Evolutionary conservation across 805 yeast genomes (phyloP).

Genomic region (Peterozyma toletana): DNA sequence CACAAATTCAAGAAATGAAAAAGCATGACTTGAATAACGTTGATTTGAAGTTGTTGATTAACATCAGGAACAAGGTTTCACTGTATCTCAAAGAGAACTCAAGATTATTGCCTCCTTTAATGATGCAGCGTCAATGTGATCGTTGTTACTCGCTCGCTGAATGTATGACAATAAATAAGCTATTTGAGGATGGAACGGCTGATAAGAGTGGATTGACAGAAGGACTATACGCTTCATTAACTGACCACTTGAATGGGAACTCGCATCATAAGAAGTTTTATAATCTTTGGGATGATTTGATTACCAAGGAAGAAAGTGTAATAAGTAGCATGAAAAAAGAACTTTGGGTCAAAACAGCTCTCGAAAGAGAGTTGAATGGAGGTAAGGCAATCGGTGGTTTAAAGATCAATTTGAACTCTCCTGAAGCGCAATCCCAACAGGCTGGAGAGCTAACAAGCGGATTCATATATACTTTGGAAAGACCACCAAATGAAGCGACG

Average conservation of each 20-base stretch:
- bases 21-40: conserved; percentile 43
- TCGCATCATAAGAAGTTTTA: conserved; percentile 46
- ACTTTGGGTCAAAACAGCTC: conserved; percentile 57
- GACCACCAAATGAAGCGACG: conserved; percentile 16
- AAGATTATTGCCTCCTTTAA: conserved; percentile 45
- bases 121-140: conserved; percentile 49
- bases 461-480: conserved; percentile 42
- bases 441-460: conserved; percentile 11
- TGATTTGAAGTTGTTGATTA: conserved; percentile 63
- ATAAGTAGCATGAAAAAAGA: conserved; percentile 46
- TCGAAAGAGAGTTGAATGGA: conserved; percentile 49
- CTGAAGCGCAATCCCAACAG: conserved; percentile 6
- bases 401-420: conserved; percentile 26
- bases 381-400: conserved; percentile 56
- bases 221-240: conserved; percentile 39
- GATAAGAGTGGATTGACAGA: conserved; percentile 44
- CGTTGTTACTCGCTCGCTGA: conserved; percentile 45
- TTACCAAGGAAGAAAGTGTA: conserved; percentile 69
- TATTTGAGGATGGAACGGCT: conserved; percentile 52
- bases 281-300: conserved; percentile 63
- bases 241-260: conserved; percentile 39
- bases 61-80: conserved; percentile 67
- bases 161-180: conserved; percentile 61
- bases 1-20: conserved; percentile 49
- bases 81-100: conserved; percentile 44